These are phyloP conservation scores for Fraxinus albicans DNA, from an alignment of 305 asterid genomes.

Conservation along the genomic window DNA sequence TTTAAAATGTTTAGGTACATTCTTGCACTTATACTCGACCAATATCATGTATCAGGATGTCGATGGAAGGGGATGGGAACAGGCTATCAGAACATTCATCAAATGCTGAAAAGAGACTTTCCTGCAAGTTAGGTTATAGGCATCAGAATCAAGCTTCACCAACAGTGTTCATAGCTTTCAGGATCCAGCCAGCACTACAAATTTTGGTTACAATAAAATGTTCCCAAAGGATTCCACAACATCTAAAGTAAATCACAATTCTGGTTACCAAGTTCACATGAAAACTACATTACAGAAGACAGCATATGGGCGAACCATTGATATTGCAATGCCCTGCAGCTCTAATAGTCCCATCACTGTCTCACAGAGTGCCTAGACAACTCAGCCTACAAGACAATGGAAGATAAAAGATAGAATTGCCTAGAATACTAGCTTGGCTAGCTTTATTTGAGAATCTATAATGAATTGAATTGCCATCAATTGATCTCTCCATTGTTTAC, in stretches of 20 bases:
- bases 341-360: conserved; percentile 23
- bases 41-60: background rate
- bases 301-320: background rate
- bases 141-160: background rate
- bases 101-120: background rate
- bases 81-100: background rate
- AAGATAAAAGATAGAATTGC: background rate
- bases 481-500: background rate
- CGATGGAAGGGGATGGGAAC: background rate
- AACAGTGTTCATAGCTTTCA: background rate
- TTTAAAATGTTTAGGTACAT: background rate
- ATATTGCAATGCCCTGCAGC: background rate
- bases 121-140: background rate
- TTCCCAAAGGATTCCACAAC: background rate
- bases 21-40: background rate
- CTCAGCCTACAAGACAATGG: conserved; percentile 37
- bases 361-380: conserved; percentile 40
- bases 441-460: background rate
- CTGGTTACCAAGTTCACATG: background rate
- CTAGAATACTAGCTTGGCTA: background rate
- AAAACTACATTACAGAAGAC: background rate
- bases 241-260: background rate
- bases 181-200: background rate
- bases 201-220: background rate
- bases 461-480: background rate